A percentile compares a stretch with the other conserved stretches of the same genome.
Evolutionary conservation across 768 basidiomycete genomes (phyloP).

Genomic region (Panellus pusillus): DNA sequence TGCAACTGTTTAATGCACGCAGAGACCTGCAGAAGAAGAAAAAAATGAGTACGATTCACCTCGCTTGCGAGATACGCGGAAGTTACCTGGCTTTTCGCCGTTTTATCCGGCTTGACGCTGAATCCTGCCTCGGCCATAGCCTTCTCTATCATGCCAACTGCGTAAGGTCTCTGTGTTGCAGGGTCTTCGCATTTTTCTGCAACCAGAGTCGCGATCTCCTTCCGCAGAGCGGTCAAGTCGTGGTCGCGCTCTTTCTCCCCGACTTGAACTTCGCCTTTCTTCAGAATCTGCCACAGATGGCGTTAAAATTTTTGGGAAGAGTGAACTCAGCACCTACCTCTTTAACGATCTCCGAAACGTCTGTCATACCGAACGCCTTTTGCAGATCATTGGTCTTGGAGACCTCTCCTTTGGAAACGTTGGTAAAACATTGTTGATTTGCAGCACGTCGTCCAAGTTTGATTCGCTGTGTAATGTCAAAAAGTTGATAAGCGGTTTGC

Average conservation of each 20-base stretch:
- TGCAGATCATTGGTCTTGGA: slow-evolving; percentile 87
- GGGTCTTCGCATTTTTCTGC: slow-evolving; percentile 97
- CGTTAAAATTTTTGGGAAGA: neutral
- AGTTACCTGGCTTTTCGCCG: slow-evolving; percentile 87
- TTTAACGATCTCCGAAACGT: slow-evolving; percentile 70
- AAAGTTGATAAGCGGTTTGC: too few species aligned
- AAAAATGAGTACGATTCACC: neutral
- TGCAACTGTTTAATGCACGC: slow-evolving; percentile 87
- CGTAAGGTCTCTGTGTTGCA: slow-evolving; percentile 82
- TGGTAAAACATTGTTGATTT: slow-evolving; percentile 92
- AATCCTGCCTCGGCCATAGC: slow-evolving; percentile 95
- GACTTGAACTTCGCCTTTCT: slow-evolving; percentile 96
- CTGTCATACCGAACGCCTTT: slow-evolving; percentile 85
- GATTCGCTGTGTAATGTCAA: slow-evolving; percentile 61
- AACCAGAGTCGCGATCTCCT: slow-evolving; percentile 91
- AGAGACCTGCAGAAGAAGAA: slow-evolving; percentile 58
- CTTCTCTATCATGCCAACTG: slow-evolving; percentile 96
- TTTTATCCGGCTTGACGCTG: slow-evolving; percentile 86
- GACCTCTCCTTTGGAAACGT: slow-evolving; percentile 95
- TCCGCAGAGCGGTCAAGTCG: slow-evolving; percentile 76
- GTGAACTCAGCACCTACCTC: slow-evolving; percentile 50
- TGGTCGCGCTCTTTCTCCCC: slow-evolving; percentile 96
- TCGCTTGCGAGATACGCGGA: too few species aligned
- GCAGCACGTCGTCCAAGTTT: slow-evolving; percentile 91
- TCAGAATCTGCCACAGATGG: slow-evolving; percentile 64